Base-by-base conservation (phyloP, 2,329 filamentous ascomycete genomes). In the Calonectria montana region DNA sequence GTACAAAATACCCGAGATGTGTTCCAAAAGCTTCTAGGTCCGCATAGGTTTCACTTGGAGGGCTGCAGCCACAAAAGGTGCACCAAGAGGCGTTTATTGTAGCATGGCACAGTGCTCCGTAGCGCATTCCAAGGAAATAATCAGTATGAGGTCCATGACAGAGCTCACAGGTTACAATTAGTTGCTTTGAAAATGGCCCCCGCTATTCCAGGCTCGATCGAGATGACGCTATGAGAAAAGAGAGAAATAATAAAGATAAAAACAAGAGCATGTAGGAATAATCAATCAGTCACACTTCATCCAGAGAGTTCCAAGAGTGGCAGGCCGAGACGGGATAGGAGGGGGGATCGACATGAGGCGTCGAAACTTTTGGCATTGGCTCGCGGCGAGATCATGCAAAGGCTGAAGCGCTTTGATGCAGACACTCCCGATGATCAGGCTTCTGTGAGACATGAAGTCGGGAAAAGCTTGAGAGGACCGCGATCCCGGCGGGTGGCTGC, bases 401-500 rank as follows among this genome's bases (percentile, higher is more conserved):
- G 37, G 29, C n/a, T 53, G 65, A 31, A 62, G 25, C 31, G 37
- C 37, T 27, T 67, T 62, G 53, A 67, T 61, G 23, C 31, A 48
- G 53, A 61, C 65, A 61, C 65, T 35, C 53, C 55, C 43, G n/a
- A 43, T 67, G 31, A 62, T 37, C 35, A 53, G 27, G 65, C 31
- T 62, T 59, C 13, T 25, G 27, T 48, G 45, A 62, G 45, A 62
- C 43, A 66, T 43, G 50, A 50, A 41, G 35, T 41, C 25, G 25
- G 35, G 48, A 55, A 50, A 55, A 50, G 23, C 23, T 43, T 65
- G 55, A 29, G 65, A 31, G 57, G 47, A 35, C 27, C 55, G n/a
- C 65, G 59, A 62, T 62, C 55, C 65, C 35, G 55, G 55, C 65
- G 65, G 65, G 65, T 62, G 55, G 65, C 65, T 63, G 65, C 65